phyloP scores from a whole-genome alignment of 306 rosid genomes.

The Astragalus glycyphyllos region DNA sequence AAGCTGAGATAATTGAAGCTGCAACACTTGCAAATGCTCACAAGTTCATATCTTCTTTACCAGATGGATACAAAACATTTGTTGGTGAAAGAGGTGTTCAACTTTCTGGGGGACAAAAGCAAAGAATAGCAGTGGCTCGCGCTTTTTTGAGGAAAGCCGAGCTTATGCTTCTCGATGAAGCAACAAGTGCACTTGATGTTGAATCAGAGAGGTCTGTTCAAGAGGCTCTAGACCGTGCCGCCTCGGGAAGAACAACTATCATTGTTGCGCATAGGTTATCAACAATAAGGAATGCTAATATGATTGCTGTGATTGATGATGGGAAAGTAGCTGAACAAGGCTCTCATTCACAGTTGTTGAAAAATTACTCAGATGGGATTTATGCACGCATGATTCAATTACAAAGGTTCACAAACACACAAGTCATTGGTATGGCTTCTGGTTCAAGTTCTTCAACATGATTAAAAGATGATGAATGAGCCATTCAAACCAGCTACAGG shows the following conservation, averaged over 20 bases:
- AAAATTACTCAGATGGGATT: conserved; percentile 87
- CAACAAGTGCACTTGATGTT: conserved; percentile 96
- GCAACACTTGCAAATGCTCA: conserved; percentile 93
- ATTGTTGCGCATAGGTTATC: conserved; percentile 89
- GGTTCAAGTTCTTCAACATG: conserved; percentile 78
- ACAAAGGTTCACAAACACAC: conserved; percentile 83
- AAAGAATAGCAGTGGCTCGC: conserved; percentile 88
- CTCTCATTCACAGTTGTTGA: conserved; percentile 90
- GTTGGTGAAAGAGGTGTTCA: conserved; percentile 98
- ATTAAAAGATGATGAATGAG: too few species aligned
- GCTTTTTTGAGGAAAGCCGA: conserved; percentile 92
- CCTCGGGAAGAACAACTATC: conserved; percentile 89
- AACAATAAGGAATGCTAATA: conserved; percentile 81
- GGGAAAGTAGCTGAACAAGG: conserved; percentile 99
- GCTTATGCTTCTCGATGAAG: conserved; percentile 93
- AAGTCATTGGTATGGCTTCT: conserved; percentile 87
- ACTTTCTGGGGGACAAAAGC: conserved; percentile 94
- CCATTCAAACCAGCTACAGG: conserved; percentile 48
- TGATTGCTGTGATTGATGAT: conserved; percentile 95
- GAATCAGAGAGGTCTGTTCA: conserved; percentile 96
- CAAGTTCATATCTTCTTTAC: conserved; percentile 81
- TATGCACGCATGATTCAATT: conserved; percentile 91
- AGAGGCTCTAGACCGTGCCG: conserved; percentile 92
- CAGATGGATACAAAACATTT: conserved; percentile 88
- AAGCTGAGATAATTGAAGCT: conserved; percentile 91